These are phyloP conservation scores for Candida palmyrensis DNA, from an alignment of 805 yeast genomes.

Conservation along the genomic window DNA sequence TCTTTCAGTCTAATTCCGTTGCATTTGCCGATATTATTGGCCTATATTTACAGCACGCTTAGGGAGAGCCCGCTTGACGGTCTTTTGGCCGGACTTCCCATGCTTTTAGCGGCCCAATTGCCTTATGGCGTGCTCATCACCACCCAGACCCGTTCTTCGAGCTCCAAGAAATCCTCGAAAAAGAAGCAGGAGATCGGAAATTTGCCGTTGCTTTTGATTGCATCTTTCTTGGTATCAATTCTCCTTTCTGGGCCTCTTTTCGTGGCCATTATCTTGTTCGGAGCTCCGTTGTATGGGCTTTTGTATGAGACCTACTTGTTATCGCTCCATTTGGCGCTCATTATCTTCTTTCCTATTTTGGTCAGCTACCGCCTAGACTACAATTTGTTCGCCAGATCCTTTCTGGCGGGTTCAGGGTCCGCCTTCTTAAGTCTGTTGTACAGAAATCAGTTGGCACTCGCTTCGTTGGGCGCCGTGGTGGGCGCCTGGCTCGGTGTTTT, in stretches of 20 bases:
- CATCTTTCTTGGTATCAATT: slow-evolving; percentile 26
- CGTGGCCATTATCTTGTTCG: slow-evolving; percentile 53
- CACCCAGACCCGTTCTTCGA: background rate
- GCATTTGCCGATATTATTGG: slow-evolving; percentile 10
- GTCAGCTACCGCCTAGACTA: slow-evolving; percentile 49
- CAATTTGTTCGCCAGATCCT: slow-evolving; percentile 23
- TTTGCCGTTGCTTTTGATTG: slow-evolving; percentile 17
- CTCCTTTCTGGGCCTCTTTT: slow-evolving; percentile 35
- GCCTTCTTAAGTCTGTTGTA: slow-evolving; percentile 16
- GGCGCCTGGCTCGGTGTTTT: slow-evolving; percentile 93
- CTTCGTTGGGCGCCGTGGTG: slow-evolving; percentile 26
- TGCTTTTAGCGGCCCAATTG: slow-evolving; percentile 18
- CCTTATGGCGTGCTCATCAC: slow-evolving; percentile 18
- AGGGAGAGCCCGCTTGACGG: slow-evolving; percentile 16
- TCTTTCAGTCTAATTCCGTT: no score
- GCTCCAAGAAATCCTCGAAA: slow-evolving; percentile 1
- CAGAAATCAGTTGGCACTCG: slow-evolving; percentile 21
- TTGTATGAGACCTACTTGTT: slow-evolving; percentile 53
- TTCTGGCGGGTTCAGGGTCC: slow-evolving; percentile 8
- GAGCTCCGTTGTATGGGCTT: slow-evolving; percentile 68
- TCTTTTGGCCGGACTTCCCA: slow-evolving; percentile 22
- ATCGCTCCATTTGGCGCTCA: slow-evolving; percentile 54
- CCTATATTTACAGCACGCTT: slow-evolving; percentile 9
- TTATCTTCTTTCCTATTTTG: slow-evolving; percentile 63
- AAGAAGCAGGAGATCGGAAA: slow-evolving; percentile 11